These are phyloP conservation scores for Cyberlindnera sargentensis DNA, from an alignment of 805 yeast species.

Conservation along the genomic window DNA sequence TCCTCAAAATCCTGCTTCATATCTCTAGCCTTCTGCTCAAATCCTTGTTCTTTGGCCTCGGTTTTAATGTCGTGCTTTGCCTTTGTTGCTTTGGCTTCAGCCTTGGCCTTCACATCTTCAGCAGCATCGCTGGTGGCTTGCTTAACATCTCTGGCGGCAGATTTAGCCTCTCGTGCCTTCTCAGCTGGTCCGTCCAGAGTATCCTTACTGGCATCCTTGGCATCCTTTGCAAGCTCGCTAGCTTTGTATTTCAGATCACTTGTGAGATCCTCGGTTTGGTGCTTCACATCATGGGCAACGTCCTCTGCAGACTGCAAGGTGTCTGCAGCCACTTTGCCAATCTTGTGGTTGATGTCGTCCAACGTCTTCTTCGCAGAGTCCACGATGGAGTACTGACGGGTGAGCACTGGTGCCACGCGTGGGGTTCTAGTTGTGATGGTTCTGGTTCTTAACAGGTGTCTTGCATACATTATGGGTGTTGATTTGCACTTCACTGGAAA, in stretches of 20 bases:
- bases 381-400: conserved; percentile 15
- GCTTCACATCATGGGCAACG: conserved; percentile 8
- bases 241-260: conserved; percentile 4
- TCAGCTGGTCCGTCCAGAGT: too few species aligned
- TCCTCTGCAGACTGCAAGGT: conserved; percentile 16
- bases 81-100: background rate
- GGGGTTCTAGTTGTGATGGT: background rate
- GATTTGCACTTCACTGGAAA: too few species aligned
- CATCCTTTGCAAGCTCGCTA: conserved; percentile 1
- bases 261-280: conserved; percentile 7
- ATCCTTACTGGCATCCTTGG: background rate
- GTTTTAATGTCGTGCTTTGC: background rate
- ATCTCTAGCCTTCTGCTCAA: background rate
- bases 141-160: conserved; percentile 3
- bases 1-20: conserved; percentile 5
- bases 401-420: background rate
- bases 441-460: background rate
- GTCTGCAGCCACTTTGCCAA: conserved; percentile 21
- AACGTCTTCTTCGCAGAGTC: conserved; percentile 19
- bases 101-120: conserved; percentile 1
- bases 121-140: conserved; percentile 4
- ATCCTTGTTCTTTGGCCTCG: background rate
- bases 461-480: too few species aligned
- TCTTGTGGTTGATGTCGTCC: conserved; percentile 17
- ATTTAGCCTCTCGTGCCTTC: too few species aligned